Percentiles rank a stretch among this genome's conserved stretches.
Conservation (phyloP, 176 grass and related monocot genomes). For the Carex parvula region DNA sequence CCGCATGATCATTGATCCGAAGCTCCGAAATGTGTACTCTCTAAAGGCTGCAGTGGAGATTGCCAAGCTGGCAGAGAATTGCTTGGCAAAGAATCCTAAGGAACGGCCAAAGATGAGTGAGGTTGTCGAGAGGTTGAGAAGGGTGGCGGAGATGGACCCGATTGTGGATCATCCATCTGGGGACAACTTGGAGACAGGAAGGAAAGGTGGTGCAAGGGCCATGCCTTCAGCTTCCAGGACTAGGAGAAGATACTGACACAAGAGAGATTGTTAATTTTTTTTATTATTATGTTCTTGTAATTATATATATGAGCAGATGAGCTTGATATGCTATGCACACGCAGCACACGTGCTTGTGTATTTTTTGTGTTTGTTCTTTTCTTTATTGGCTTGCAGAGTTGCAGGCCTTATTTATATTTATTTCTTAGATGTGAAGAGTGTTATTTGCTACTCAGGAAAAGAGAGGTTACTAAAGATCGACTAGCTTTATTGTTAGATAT, state of each 20-base stretch:
- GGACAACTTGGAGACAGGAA: background rate
- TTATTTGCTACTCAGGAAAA: background rate
- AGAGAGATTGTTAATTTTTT: background rate
- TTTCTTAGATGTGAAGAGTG: background rate
- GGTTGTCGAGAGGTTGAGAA: conserved; percentile 52
- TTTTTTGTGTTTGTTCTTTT: background rate
- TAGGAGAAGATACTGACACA: background rate
- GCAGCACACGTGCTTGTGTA: background rate
- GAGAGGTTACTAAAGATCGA: background rate
- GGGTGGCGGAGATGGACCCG: conserved; percentile 38
- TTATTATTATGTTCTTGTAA: background rate
- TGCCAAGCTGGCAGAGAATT: conserved; percentile 71
- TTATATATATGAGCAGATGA: background rate
- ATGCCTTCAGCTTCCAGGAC: background rate
- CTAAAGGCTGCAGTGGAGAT: conserved; percentile 59
- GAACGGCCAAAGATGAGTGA: conserved; percentile 72
- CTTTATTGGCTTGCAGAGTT: background rate
- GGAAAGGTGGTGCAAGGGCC: background rate
- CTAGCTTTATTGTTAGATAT: background rate
- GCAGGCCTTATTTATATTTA: background rate
- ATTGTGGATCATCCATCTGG: background rate
- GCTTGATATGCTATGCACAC: background rate
- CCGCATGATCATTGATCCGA: conserved; percentile 88
- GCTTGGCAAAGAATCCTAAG: conserved; percentile 69
- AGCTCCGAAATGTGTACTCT: conserved; percentile 59